Evolutionary conservation across 441 rosid species (phyloP).

Genomic region (Erodium trifolium): DNA sequence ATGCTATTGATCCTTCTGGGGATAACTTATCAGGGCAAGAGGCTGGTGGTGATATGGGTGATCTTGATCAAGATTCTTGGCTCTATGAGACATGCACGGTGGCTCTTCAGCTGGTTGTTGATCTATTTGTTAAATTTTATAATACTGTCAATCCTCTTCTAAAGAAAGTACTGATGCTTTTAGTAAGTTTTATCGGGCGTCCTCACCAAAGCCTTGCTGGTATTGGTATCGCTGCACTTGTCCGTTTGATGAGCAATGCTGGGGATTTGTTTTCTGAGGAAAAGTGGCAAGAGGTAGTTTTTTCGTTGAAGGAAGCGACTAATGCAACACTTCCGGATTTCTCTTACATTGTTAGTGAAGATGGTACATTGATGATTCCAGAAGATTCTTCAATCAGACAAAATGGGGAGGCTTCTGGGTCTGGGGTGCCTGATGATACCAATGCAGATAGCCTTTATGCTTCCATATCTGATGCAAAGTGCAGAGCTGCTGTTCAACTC

Average conservation of each 20-base stretch:
- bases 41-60: slow-evolving; percentile 47
- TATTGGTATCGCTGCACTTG: slow-evolving; percentile 97
- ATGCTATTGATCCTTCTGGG: slow-evolving; percentile 96
- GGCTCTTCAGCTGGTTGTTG: slow-evolving; percentile 97
- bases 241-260: slow-evolving; percentile 95
- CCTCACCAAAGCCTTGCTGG: slow-evolving; percentile 99
- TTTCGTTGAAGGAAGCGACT: slow-evolving; percentile 81
- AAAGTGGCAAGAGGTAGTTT: slow-evolving; percentile 92
- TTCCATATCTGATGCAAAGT: slow-evolving; percentile 81
- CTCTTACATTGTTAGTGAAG: slow-evolving; percentile 52
- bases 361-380: slow-evolving; percentile 22
- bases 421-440: slow-evolving; percentile 31
- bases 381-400: slow-evolving; percentile 28
- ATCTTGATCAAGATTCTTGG: slow-evolving; percentile 98
- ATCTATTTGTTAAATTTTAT: slow-evolving; percentile 96
- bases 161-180: slow-evolving; percentile 72
- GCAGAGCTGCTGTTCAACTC: slow-evolving; percentile 99
- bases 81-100: slow-evolving; percentile 97
- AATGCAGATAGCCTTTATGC: slow-evolving; percentile 55
- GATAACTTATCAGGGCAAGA: slow-evolving; percentile 52
- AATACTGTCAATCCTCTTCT: slow-evolving; percentile 90
- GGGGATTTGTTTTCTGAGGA: slow-evolving; percentile 86
- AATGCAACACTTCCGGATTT: slow-evolving; percentile 89
- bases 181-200: slow-evolving; percentile 89
- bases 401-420: slow-evolving; percentile 36